These are phyloP conservation scores for Phaffomyces opuntiae DNA, from an alignment of 805 yeast genomes.

Conservation along the genomic window DNA sequence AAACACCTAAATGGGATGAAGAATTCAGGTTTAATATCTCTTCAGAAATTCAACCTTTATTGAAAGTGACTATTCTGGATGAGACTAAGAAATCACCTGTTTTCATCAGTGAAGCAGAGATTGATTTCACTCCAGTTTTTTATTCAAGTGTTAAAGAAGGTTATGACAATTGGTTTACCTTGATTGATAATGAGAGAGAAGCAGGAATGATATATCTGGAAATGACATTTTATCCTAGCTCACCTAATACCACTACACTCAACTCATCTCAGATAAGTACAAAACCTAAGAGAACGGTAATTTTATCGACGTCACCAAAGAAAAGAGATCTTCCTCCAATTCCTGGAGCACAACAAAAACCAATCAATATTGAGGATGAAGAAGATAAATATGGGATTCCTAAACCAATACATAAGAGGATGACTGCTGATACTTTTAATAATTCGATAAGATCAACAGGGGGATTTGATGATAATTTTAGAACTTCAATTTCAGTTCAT, in stretches of 20 bases:
- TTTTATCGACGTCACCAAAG: neutral
- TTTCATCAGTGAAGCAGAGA: conserved; percentile 73
- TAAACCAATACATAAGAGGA: conserved; percentile 17
- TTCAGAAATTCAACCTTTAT: conserved; percentile 51
- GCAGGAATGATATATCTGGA: conserved; percentile 90
- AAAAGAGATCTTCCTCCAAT: conserved; percentile 22
- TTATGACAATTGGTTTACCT: conserved; percentile 76
- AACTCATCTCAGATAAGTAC: conserved; percentile 3
- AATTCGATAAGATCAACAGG: no score
- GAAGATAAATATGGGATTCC: conserved; percentile 10
- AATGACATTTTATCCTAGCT: conserved; percentile 78
- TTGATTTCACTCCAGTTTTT: conserved; percentile 71
- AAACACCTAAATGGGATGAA: conserved; percentile 83
- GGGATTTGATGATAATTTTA: neutral
- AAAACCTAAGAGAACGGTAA: neutral
- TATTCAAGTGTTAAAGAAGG: conserved; percentile 64
- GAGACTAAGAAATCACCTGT: conserved; percentile 83
- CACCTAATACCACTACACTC: conserved; percentile 11
- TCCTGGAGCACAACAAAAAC: conserved; percentile 17
- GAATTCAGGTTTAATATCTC: conserved; percentile 63
- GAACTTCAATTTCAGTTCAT: conserved; percentile 11
- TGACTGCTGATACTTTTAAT: no score
- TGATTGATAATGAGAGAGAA: conserved; percentile 57
- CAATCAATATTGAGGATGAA: neutral
- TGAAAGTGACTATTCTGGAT: conserved; percentile 74